Evolutionary conservation across 2,329 filamentous ascomycete species (phyloP).

Genomic region (Sporothrix humicola): DNA sequence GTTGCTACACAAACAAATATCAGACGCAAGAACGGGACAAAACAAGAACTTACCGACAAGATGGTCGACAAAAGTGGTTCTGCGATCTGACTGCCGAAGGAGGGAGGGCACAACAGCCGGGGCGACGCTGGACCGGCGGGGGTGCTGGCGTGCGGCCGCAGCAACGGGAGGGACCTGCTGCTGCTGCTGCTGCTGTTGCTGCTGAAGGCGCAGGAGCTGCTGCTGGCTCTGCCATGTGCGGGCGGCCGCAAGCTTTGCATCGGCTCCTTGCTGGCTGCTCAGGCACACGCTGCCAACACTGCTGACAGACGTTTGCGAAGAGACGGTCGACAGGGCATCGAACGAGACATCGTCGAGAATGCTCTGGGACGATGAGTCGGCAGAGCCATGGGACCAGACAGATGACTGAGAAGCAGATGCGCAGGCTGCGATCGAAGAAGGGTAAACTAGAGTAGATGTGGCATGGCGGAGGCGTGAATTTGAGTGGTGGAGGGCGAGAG

Average conservation of each 20-base stretch:
- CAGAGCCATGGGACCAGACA: conserved; percentile 72
- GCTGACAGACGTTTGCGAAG: conserved; percentile 36
- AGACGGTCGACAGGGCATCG: conserved; percentile 39
- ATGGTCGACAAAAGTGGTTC: conserved; percentile 93
- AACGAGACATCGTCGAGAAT: conserved; percentile 27
- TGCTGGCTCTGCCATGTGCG: conserved; percentile 34
- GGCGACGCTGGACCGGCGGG: conserved; percentile 61
- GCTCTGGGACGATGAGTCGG: conserved; percentile 33
- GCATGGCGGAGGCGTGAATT: conserved; percentile 51
- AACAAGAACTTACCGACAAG: conserved; percentile 81
- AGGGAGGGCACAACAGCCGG: conserved; percentile 73
- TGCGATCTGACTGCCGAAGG: conserved; percentile 86
- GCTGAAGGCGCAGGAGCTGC: conserved; percentile 27
- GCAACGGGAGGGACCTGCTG: not conserved
- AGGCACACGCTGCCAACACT: conserved; percentile 28
- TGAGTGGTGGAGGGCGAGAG: conserved; percentile 50
- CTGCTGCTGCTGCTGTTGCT: conserved; percentile 30
- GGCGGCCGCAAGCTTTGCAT: conserved; percentile 29
- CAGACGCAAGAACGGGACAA: not conserved
- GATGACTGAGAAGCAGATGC: conserved; percentile 78
- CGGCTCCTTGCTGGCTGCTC: conserved; percentile 30
- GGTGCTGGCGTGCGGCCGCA: conserved; percentile 68
- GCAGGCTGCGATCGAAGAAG: conserved; percentile 69
- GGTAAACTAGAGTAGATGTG: conserved; percentile 60
- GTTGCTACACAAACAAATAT: not conserved